Evolutionary conservation across 768 basidiomycete genomes (phyloP), one percentile per base, ranked within the genome.

Genomic region (Cystobasidium ongulense): DNA sequence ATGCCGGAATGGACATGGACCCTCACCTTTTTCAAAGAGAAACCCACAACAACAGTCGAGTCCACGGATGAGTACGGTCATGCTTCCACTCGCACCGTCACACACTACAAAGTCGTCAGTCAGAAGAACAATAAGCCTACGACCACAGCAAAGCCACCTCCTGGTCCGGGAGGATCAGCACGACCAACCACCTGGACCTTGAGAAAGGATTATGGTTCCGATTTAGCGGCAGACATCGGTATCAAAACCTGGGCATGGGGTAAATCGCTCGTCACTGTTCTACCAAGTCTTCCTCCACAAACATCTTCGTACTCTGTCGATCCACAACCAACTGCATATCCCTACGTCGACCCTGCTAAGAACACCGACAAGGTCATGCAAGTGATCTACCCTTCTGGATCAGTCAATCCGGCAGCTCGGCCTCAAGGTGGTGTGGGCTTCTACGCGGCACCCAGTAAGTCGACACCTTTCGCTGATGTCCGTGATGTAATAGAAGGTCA

Each of bases 341-440:
- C 68, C n/a, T 33, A 5, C 17, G 53, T n/a, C n/a, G 23, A 25
- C 15, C 53, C 68, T 7, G n/a, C 68, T 23, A 35, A n/a, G 27
- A 71, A 71, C 27, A 59, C 15, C 23, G 68, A 38, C 29, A 17
- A n/a, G 39, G 76, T 75, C 17, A n/a, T 79, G 23, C 74, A 77
- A 71, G 76, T 78, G 31, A 36, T 33, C 5, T 79, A 75, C 64
- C 78, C 78, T 4, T 31, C 39, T 0, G 78, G 76, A 5, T 62
- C 62, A 5, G 21, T 75, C 31, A 77, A 77, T 54, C 78, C 78
- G 1, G 43, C 66, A 0, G 23, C 31, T 25, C 1, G 13, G 15
- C 75, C 74, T 1, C 29, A 71, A 21, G 79, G 79, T 11, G 79
- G 79, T 0, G 72, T 78, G 17, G 79, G 78, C 27, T 76, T 77